Base-by-base conservation (phyloP, 345 rosid species). In the Garcia nutans region DNA sequence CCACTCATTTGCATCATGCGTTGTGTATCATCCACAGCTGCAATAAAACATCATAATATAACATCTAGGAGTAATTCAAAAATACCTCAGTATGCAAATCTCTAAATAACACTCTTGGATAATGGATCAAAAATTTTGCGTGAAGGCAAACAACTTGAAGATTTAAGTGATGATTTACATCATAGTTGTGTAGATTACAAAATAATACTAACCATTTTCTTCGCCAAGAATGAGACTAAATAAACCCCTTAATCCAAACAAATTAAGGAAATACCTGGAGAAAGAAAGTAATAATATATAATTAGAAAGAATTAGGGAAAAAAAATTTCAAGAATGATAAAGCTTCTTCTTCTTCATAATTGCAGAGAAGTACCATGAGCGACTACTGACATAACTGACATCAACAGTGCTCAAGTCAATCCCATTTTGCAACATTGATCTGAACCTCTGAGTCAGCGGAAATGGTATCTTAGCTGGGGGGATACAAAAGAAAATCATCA, bases 1-100 rank as follows among this genome's bases (percentile, higher is more conserved):
- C 99, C 99, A 84, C 98, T 83, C 98, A 93, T 96, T 89, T 96
- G 99, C 99, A 96, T 96, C 99, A 96, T 93, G 9, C 92, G 86
- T 75, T 91, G 97, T 0, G 98, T 90, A 69, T 91, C 98, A 74
- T 95, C 98, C 62, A 78, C 87, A 56, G 97, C 99, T 93, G 91
- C 87, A 83, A 59, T 55, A 41, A 33, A 55, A 65, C 62, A 80
- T 68, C 16, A 44, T 63, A 22, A 17, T 63, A 4, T 24, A 26
- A 57, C 11, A 23, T 49, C 59, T 13, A 49, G 7, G 22, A 11
- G 7, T n/a, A 62, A 15, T 16, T 23, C 19, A 47, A 10, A 65
- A 24, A 33, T 28, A 19, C 37, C 47, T 19, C 22, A 55, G 45
- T 0, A 1, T 9, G 50, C 31, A 0, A 58, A 74, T 60, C 66